Conservation (phyloP, 257 asterid genomes). For the Capsicum pubescens region DNA sequence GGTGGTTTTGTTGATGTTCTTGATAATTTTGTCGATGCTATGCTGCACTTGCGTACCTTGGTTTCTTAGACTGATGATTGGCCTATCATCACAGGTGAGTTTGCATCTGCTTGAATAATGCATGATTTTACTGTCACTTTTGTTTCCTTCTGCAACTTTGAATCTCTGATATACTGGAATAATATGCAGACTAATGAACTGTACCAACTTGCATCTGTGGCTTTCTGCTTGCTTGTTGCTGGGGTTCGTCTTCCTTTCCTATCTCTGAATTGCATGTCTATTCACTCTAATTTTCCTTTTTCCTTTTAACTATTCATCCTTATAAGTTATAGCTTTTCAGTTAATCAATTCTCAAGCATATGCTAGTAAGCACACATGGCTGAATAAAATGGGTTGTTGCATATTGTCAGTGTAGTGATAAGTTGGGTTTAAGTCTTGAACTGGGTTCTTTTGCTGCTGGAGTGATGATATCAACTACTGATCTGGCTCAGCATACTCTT, state of each 20-base stretch:
- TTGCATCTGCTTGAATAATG: constrained; percentile 37
- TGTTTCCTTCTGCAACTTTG: constrained; percentile 41
- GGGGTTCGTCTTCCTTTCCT: constrained; percentile 66
- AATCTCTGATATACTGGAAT: constrained; percentile 36
- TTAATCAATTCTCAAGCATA: constrained; percentile 14
- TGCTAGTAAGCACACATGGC: constrained; percentile 23
- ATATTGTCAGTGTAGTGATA: constrained; percentile 80
- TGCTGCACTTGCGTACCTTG: constrained; percentile 71
- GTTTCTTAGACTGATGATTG: constrained; percentile 81
- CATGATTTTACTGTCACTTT: constrained; percentile 22
- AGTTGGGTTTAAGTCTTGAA: constrained; percentile 84
- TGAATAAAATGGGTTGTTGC: constrained; percentile 29
- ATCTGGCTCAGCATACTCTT: constrained; percentile 79
- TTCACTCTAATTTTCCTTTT: not conserved
- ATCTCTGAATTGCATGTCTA: constrained; percentile 32
- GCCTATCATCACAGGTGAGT: constrained; percentile 79
- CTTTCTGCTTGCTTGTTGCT: constrained; percentile 88
- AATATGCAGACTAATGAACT: constrained; percentile 85
- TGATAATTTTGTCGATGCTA: constrained; percentile 56
- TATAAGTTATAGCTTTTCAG: constrained; percentile 10
- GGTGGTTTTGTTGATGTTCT: constrained; percentile 59
- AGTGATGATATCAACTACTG: constrained; percentile 88
- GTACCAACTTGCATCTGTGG: constrained; percentile 82
- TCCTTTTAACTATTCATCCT: constrained; percentile 24
- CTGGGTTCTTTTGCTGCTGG: constrained; percentile 96